phyloP scores from a whole-genome alignment of 2,329 filamentous ascomycete genomes.

The Trichoderma afroharzianum region DNA sequence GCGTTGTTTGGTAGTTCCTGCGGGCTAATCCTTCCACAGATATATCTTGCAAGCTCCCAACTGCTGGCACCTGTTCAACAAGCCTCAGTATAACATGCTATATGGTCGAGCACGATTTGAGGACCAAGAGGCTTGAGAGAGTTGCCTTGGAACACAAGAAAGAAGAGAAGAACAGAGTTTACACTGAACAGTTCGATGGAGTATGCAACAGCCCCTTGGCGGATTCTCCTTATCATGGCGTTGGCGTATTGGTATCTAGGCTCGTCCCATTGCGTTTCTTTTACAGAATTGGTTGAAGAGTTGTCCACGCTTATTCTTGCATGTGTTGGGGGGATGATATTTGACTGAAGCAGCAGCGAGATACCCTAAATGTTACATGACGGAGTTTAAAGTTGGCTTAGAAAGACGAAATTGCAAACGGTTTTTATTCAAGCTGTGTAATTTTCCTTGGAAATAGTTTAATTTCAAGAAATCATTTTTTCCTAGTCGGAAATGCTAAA shows the following conservation, averaged over 20 bases:
- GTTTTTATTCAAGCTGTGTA: neutral
- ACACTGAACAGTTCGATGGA: neutral
- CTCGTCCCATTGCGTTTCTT: neutral
- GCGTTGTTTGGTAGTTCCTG: neutral
- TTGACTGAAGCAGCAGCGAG: constrained; percentile 16
- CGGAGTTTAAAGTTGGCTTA: neutral
- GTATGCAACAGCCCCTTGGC: neutral
- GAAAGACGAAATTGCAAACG: neutral
- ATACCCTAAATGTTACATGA: constrained; percentile 20
- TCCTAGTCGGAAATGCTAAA: accelerated
- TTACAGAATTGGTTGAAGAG: neutral
- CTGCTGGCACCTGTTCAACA: constrained; percentile 69
- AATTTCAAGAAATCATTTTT: neutral
- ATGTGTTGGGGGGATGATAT: neutral
- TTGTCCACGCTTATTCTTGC: neutral
- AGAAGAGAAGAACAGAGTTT: neutral
- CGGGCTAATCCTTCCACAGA: constrained; percentile 30
- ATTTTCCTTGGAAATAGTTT: neutral
- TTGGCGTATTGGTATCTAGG: neutral
- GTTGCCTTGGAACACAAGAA: neutral
- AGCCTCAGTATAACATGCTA: constrained; percentile 36
- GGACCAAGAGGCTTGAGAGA: constrained; percentile 30
- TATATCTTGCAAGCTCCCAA: constrained; percentile 74
- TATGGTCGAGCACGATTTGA: constrained; percentile 39
- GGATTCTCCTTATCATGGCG: neutral